A percentile compares a stretch with the other conserved stretches of the same genome.
Conservation (phyloP, 768 basidiomycete genomes). For the Pleurotus tuoliensis region DNA sequence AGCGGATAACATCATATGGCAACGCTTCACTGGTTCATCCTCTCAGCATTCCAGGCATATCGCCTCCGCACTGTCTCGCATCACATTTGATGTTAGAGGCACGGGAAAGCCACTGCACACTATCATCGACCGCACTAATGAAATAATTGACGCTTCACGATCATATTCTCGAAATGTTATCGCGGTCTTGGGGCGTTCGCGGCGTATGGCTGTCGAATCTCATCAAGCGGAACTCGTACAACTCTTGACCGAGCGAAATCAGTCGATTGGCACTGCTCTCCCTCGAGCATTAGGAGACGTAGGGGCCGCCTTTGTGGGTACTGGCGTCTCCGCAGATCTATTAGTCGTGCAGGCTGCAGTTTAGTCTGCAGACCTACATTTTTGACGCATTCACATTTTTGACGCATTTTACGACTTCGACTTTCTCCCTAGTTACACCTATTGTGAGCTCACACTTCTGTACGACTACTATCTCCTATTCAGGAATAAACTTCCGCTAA, state of each 20-base stretch:
- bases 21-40: constrained; percentile 44
- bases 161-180: constrained; percentile 45
- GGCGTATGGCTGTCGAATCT: constrained; percentile 59
- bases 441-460: too few relatives aligned
- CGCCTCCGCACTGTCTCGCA: constrained; percentile 50
- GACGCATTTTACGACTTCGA: neutral
- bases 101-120: constrained; percentile 54
- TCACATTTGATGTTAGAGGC: constrained; percentile 52
- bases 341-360: constrained; percentile 50
- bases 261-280: constrained; percentile 49
- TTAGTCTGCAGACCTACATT: neutral
- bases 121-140: constrained; percentile 42
- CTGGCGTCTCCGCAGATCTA: constrained; percentile 44
- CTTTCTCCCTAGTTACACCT: neutral
- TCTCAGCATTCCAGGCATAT: constrained; percentile 23
- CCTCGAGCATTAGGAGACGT: constrained; percentile 75
- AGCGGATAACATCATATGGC: constrained; percentile 80
- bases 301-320: constrained; percentile 62
- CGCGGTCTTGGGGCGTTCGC: constrained; percentile 69
- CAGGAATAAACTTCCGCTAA: too few relatives aligned
- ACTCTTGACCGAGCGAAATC: constrained; percentile 37
- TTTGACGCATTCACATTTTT: neutral
- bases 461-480: too few relatives aligned
- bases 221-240: constrained; percentile 56
- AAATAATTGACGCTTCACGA: constrained; percentile 20